phyloP scores from a whole-genome alignment of 2,329 filamentous ascomycete genomes.

The Colletotrichum cordylinicola region DNA sequence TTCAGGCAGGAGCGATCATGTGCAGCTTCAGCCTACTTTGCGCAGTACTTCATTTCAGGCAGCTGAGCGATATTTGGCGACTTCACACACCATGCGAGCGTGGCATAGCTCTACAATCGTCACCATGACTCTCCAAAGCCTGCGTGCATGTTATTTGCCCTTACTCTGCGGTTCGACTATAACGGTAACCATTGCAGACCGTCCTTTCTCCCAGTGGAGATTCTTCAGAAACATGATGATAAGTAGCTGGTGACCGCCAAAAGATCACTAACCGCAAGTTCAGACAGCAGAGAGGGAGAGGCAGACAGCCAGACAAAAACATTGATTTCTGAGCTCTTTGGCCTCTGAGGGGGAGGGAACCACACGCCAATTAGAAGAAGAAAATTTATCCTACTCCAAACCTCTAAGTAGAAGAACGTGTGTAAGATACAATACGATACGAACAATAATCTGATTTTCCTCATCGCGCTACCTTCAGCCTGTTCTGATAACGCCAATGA shows the following conservation, averaged over 20 bases:
- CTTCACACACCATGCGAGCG: not conserved
- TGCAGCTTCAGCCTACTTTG: not conserved
- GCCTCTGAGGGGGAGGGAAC: not conserved
- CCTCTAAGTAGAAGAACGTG: not conserved
- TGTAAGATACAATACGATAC: not conserved
- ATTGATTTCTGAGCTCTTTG: not conserved
- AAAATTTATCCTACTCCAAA: not conserved
- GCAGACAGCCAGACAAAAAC: not conserved
- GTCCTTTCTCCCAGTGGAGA: not conserved
- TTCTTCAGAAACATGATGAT: not conserved
- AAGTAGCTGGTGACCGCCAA: not conserved
- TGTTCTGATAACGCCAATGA: not conserved
- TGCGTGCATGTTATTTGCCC: not conserved
- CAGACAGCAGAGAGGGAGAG: not conserved
- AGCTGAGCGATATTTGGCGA: not conserved
- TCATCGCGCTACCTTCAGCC: not conserved
- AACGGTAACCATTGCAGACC: not conserved
- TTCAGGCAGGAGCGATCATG: conserved; percentile 1
- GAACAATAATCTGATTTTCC: not conserved
- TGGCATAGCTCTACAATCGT: not conserved
- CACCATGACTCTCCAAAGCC: not conserved
- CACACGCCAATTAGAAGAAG: not conserved
- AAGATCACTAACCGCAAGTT: not conserved
- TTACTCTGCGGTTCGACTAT: not conserved
- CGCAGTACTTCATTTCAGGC: not conserved